Evolutionary conservation across 192 early-diverging fungal genomes (phyloP), one percentile per base, ranked within the genome.

Genomic region (Geosiphon pyriformis): DNA sequence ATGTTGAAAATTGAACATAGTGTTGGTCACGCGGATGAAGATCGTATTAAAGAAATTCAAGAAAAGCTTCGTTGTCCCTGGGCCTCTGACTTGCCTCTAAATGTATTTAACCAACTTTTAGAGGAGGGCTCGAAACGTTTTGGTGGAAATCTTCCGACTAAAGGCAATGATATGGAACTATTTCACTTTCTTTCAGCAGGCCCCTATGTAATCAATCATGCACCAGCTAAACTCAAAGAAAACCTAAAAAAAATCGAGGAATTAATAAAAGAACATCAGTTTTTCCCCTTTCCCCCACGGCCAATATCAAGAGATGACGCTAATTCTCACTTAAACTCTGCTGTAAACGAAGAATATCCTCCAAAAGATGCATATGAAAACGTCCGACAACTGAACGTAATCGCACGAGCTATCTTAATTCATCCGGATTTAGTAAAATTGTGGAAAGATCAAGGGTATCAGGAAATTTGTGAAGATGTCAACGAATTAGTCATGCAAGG

Each of bases 141-240:
- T 51, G 48, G 25, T 18, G 8, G 26, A 12, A 32, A 61, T 20
- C 34, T 61, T 15, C 20, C 60, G n/a, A 30, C 6, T 18, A 29
- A 31, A n/a, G 62, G 32, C 20, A 53, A 53, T 53, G 62, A 64
- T 52, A 64, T 64, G 62, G 49, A 64, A 32, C 20, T 64, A 11
- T 51, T 64, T 22, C 33, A 50, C 27, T 52, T 52, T 11, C 25
- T 64, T 8, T 23, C 30, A 1, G 62, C 10, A 0, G 50, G 47
- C 1, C 62, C 49, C 3, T 26, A 31, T 4, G 48, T 51, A 8
- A 53, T 23, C 37, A 34, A 52, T 34, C 2, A 32, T 3, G 47
- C 49, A 2, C 17, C 30, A 3, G 11, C 7, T 20, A 25, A 11
- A 30, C 30, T 64, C 7, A 0, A 1, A 18, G 18, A 35, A 64